These are phyloP conservation scores for Beauveria asiatica DNA, from an alignment of 2,329 filamentous ascomycete species.

Conservation along the genomic window DNA sequence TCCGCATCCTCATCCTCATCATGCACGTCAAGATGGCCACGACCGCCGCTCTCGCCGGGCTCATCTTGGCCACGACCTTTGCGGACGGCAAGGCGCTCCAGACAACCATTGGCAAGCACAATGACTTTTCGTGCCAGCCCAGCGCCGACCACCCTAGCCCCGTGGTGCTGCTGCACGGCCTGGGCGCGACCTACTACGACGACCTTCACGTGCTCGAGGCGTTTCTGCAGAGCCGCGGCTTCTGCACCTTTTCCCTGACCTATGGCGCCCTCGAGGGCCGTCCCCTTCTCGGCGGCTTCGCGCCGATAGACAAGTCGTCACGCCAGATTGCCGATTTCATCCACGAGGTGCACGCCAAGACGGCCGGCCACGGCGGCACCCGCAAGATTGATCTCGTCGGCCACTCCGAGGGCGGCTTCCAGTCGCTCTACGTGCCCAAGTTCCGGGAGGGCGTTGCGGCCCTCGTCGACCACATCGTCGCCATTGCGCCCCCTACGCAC, in stretches of 20 bases:
- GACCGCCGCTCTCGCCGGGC: no score
- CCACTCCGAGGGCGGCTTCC: slow-evolving; percentile 18
- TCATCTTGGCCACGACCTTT: no score
- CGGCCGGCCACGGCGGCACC: not conserved
- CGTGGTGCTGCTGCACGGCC: slow-evolving; percentile 17
- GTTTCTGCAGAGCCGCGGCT: slow-evolving; percentile 13
- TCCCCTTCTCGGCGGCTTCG: slow-evolving; percentile 16
- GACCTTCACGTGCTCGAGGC: slow-evolving; percentile 15
- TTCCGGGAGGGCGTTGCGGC: slow-evolving; percentile 11
- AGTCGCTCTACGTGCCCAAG: slow-evolving; percentile 16
- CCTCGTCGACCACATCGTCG: slow-evolving; percentile 14
- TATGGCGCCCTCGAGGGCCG: slow-evolving; percentile 15
- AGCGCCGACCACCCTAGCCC: slow-evolving; percentile 14
- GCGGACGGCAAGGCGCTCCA: no score
- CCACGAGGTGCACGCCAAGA: slow-evolving; percentile 12
- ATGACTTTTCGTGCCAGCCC: slow-evolving; percentile 15
- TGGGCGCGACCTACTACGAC: slow-evolving; percentile 14
- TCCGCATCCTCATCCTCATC: no score
- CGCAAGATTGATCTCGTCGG: slow-evolving; percentile 17
- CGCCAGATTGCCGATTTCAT: slow-evolving; percentile 15
- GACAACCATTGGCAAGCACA: not conserved
- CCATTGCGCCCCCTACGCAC: slow-evolving; percentile 15
- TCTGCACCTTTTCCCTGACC: slow-evolving; percentile 17
- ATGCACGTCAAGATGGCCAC: no score
- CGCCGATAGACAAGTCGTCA: slow-evolving; percentile 14